Percentiles rank a stretch among this genome's conserved stretches.
These are phyloP conservation scores for Talaromyces sp. DNA, from an alignment of 2,329 filamentous ascomycete genomes.

Conservation along the genomic window DNA sequence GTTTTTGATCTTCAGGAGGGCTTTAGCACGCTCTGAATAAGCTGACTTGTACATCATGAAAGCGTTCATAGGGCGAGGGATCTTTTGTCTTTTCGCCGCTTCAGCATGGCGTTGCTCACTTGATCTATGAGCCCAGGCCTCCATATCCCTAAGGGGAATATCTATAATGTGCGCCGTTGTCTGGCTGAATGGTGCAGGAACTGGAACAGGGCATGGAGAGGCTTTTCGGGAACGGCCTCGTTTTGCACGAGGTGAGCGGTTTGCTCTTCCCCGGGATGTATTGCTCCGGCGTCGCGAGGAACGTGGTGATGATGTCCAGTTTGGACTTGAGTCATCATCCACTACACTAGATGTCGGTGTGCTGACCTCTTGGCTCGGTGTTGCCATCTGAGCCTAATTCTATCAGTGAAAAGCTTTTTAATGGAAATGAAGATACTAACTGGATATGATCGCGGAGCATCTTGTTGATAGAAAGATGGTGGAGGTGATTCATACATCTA, in stretches of 20 bases:
- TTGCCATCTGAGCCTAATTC: slow-evolving; percentile 15
- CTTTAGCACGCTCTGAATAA: slow-evolving; percentile 83
- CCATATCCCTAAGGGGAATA: slow-evolving; percentile 75
- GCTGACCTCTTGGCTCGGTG: slow-evolving; percentile 21
- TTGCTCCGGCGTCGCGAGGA: slow-evolving; percentile 11
- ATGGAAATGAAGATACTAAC: slow-evolving; percentile 20
- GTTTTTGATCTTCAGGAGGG: slow-evolving; percentile 81
- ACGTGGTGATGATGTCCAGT: slow-evolving; percentile 17
- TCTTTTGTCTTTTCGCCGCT: slow-evolving; percentile 72
- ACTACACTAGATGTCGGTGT: slow-evolving; percentile 25
- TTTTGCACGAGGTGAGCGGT: slow-evolving; percentile 7
- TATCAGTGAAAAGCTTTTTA: not conserved
- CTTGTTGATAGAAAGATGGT: slow-evolving; percentile 16
- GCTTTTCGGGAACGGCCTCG: slow-evolving; percentile 15
- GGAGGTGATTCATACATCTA: slow-evolving; percentile 24
- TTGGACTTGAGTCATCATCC: slow-evolving; percentile 7
- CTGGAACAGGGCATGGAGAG: slow-evolving; percentile 9
- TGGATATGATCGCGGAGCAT: slow-evolving; percentile 21
- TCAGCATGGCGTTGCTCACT: slow-evolving; percentile 68
- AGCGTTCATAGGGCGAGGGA: slow-evolving; percentile 93
- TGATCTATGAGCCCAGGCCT: slow-evolving; percentile 74
- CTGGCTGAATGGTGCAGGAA: slow-evolving; percentile 31
- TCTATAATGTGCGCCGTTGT: slow-evolving; percentile 38
- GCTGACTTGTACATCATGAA: slow-evolving; percentile 98
- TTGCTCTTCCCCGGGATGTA: slow-evolving; percentile 10